These are phyloP conservation scores for Cordyceps fumosorosea DNA, from an alignment of 2,329 filamentous ascomycete genomes.

Conservation along the genomic window DNA sequence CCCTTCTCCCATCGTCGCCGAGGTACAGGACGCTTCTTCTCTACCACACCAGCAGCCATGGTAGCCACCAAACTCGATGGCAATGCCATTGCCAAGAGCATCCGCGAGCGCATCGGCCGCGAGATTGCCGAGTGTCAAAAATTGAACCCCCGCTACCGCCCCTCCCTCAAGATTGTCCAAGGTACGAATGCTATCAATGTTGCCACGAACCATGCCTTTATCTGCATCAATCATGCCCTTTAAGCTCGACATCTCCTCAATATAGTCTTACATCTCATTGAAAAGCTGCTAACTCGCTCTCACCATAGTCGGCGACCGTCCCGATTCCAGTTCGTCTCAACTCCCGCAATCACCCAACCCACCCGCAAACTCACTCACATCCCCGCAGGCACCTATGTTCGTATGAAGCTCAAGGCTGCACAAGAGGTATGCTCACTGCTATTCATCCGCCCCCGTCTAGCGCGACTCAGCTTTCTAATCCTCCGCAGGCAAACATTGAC, in stretches of 20 bases:
- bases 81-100: conserved; percentile 86
- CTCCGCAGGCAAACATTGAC: conserved; percentile 68
- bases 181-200: conserved; percentile 52
- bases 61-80: conserved; percentile 89
- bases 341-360: conserved; percentile 8
- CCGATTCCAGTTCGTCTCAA: conserved; percentile 67
- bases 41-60: conserved; percentile 58
- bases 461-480: background rate
- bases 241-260: conserved; percentile 5
- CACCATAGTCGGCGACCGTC: conserved; percentile 73
- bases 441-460: background rate
- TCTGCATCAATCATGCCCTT: background rate
- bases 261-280: background rate
- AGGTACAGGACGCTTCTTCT: conserved; percentile 33
- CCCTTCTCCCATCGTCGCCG: conserved; percentile 3
- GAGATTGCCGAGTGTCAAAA: conserved; percentile 79
- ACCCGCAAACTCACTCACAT: conserved; percentile 29
- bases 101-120: conserved; percentile 71
- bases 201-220: background rate
- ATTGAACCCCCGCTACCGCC: conserved; percentile 79
- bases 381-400: conserved; percentile 84
- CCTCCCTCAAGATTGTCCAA: conserved; percentile 90
- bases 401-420: conserved; percentile 98
- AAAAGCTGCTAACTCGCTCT: conserved; percentile 18
- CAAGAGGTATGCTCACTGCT: conserved; percentile 57